Percentiles rank a stretch among this genome's conserved stretches.
These are phyloP conservation scores for Teratosphaeria pseudoeucalypti DNA, from an alignment of 2,329 filamentous ascomycete genomes.

Conservation along the genomic window DNA sequence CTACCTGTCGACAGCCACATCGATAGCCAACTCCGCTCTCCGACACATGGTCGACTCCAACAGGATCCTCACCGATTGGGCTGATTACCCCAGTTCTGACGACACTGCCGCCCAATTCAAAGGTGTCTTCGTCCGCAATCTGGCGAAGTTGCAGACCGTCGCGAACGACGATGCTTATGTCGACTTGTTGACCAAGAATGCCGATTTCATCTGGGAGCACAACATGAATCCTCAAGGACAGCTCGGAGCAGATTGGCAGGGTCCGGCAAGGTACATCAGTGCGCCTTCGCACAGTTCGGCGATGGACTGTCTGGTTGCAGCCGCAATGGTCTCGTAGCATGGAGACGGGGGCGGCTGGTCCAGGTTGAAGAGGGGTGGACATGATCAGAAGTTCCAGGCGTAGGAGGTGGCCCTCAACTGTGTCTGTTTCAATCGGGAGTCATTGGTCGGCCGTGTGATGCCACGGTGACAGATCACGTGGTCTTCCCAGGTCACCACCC, in stretches of 20 bases:
- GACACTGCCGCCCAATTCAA: constrained; percentile 54
- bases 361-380: background rate
- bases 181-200: constrained; percentile 49
- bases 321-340: constrained; percentile 21
- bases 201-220: constrained; percentile 52
- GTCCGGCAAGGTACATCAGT: constrained; percentile 42
- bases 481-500: too few relatives aligned
- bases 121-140: constrained; percentile 58
- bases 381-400: background rate
- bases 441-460: background rate
- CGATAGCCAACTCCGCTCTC: constrained; percentile 30
- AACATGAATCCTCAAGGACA: constrained; percentile 42
- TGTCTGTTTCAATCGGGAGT: background rate
- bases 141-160: constrained; percentile 45
- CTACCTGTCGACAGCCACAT: constrained; percentile 24
- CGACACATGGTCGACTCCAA: constrained; percentile 24
- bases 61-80: constrained; percentile 29
- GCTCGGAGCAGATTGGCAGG: constrained; percentile 51
- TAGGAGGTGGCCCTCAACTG: background rate
- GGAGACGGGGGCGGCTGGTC: background rate
- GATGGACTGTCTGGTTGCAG: constrained; percentile 57
- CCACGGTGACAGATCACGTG: background rate
- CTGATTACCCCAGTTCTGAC: constrained; percentile 14
- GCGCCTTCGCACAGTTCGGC: constrained; percentile 55
- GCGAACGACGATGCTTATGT: constrained; percentile 41